phyloP scores from a whole-genome alignment of 768 basidiomycete genomes.

The Pluteus cervinus region DNA sequence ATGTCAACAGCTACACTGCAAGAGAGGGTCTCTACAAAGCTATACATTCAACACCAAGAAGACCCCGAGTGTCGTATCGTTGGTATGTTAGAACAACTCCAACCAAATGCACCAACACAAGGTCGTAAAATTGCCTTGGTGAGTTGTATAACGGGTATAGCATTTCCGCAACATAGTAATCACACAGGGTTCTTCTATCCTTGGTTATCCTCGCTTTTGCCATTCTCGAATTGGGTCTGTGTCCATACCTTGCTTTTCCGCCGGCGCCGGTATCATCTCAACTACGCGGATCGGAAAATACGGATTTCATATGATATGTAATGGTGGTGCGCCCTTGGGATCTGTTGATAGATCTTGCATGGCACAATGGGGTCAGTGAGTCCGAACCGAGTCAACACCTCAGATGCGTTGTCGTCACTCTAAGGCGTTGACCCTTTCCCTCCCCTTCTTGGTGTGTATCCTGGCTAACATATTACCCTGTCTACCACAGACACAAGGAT shows the following conservation, averaged over 20 bases:
- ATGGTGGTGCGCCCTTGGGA: constrained; percentile 4
- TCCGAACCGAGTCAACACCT: constrained; percentile 12
- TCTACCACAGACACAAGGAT: constrained; percentile 64
- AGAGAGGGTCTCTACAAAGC: constrained; percentile 38
- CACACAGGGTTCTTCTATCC: no score
- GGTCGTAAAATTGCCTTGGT: constrained; percentile 66
- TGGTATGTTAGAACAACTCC: constrained; percentile 59
- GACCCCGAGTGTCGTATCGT: constrained; percentile 40
- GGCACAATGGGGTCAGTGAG: constrained; percentile 66
- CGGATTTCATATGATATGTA: background rate
- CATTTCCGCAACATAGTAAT: no score
- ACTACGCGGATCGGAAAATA: constrained; percentile 1
- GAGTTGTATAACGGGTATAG: no score
- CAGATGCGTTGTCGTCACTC: no score
- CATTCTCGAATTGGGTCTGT: constrained; percentile 11
- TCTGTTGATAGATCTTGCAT: constrained; percentile 58
- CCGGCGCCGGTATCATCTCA: background rate
- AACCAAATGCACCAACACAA: constrained; percentile 39
- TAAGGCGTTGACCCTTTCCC: no score
- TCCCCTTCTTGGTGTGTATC: no score
- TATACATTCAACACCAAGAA: constrained; percentile 44
- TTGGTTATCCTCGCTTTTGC: constrained; percentile 3
- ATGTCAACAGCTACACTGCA: no score
- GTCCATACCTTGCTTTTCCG: constrained; percentile 3
- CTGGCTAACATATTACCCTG: constrained; percentile 15